Evolutionary conservation across 2,329 filamentous ascomycete genomes (phyloP).

Genomic region (Fusarium marasasianum): DNA sequence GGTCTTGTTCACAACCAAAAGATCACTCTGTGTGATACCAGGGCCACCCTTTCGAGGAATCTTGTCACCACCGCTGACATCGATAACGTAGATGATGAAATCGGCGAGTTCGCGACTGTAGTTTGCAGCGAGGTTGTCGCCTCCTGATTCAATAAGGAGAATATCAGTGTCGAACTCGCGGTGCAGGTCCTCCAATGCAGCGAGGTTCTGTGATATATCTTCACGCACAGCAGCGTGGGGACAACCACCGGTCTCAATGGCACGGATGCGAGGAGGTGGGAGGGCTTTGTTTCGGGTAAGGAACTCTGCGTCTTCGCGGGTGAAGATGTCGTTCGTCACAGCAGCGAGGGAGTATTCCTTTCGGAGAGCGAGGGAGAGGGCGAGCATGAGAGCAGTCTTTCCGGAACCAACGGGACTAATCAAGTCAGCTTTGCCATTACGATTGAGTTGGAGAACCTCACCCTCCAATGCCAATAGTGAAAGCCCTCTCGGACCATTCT

Average conservation of each 20-base stretch:
- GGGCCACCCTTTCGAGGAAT: conserved; percentile 95
- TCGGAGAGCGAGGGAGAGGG: conserved; percentile 86
- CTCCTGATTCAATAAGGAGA: conserved; percentile 92
- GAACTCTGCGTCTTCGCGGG: conserved; percentile 97
- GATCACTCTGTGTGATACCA: conserved; percentile 94
- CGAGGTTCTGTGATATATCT: conserved; percentile 93
- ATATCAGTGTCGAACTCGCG: conserved; percentile 80
- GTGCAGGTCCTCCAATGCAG: conserved; percentile 90
- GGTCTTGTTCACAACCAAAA: conserved; percentile 97
- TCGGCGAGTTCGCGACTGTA: conserved; percentile 95
- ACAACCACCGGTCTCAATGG: conserved; percentile 97
- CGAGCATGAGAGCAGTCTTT: conserved; percentile 96
- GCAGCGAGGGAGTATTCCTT: conserved; percentile 86
- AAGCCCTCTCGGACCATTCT: conserved; percentile 88
- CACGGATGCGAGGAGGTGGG: conserved; percentile 83
- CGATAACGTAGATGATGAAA: conserved; percentile 98
- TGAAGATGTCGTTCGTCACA: conserved; percentile 99
- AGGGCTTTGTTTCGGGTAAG: conserved; percentile 87
- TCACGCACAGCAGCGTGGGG: conserved; percentile 97
- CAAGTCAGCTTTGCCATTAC: background rate
- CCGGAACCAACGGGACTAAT: conserved; percentile 90
- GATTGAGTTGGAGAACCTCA: conserved; percentile 53
- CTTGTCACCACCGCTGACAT: conserved; percentile 96
- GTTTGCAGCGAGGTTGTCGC: conserved; percentile 97
- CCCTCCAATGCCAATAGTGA: conserved; percentile 98